These are phyloP conservation scores for Phenoliferia sp. DNA, from an alignment of 1,284 basidiomycete genomes.

Conservation along the genomic window DNA sequence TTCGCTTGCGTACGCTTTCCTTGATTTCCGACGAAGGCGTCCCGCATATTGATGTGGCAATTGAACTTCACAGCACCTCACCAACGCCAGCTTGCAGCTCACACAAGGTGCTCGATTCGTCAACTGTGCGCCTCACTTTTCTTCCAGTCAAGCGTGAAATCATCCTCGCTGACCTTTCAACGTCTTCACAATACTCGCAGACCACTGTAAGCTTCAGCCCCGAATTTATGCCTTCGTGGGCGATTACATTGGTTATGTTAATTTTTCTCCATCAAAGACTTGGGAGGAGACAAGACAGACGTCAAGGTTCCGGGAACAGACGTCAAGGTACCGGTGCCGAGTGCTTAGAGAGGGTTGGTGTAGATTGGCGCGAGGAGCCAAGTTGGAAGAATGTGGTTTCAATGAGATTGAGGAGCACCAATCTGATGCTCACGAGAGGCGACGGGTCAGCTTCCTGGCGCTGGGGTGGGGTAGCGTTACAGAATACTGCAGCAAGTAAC, in stretches of 20 bases:
- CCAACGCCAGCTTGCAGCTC: slow-evolving; percentile 80
- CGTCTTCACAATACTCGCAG: neutral
- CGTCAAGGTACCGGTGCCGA: slow-evolving; percentile 2
- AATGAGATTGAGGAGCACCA: neutral
- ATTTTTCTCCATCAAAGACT: slow-evolving; percentile 3
- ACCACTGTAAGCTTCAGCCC: slow-evolving; percentile 15
- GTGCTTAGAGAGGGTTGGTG: slow-evolving; percentile 62
- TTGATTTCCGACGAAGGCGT: neutral
- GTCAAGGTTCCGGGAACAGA: slow-evolving; percentile 7
- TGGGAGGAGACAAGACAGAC: slow-evolving; percentile 17
- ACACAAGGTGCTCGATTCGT: slow-evolving; percentile 77
- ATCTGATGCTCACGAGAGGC: too few species aligned
- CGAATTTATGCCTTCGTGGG: too few species aligned
- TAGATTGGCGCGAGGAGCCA: slow-evolving; percentile 50
- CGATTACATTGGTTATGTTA: neutral
- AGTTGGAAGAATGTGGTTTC: slow-evolving; percentile 22
- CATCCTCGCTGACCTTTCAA: neutral
- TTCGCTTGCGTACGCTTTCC: slow-evolving; percentile 63
- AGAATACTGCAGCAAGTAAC: too few species aligned
- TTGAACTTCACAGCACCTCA: slow-evolving; percentile 53
- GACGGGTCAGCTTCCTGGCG: too few species aligned
- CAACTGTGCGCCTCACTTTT: slow-evolving; percentile 51
- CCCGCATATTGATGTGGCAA: neutral
- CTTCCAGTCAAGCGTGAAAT: neutral
- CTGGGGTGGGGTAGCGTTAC: too few species aligned